These are phyloP conservation scores for Ceratocystis albifundus DNA, from an alignment of 2,329 filamentous ascomycete species.

Conservation along the genomic window DNA sequence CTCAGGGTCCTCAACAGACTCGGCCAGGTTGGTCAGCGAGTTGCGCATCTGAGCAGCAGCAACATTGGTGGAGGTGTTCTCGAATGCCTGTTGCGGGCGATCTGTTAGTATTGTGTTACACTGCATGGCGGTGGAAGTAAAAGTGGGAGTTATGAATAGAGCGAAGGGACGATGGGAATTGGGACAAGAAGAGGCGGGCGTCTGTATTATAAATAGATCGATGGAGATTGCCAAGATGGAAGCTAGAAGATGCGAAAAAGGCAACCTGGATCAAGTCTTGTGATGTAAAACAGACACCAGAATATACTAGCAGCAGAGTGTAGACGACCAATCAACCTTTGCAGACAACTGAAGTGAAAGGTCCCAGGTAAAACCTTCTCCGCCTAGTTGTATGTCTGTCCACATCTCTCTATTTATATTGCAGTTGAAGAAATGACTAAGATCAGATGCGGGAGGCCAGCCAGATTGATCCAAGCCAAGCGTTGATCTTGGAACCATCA, in stretches of 20 bases:
- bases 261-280: background rate
- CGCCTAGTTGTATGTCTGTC: too few relatives aligned
- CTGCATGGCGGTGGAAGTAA: background rate
- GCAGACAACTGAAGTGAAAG: too few relatives aligned
- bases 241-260: background rate
- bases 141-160: background rate
- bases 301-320: background rate
- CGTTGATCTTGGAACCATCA: too few relatives aligned
- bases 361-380: too few relatives aligned
- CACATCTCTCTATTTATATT: too few relatives aligned
- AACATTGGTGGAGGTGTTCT: constrained; percentile 97
- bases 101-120: constrained; percentile 5
- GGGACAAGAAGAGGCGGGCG: background rate
- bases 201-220: background rate
- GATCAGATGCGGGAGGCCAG: too few relatives aligned
- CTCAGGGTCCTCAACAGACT: constrained; percentile 72
- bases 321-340: too few relatives aligned
- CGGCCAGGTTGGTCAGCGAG: constrained; percentile 80
- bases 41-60: constrained; percentile 99
- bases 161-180: background rate
- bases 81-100: constrained; percentile 61
- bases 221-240: background rate
- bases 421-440: too few relatives aligned
- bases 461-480: too few relatives aligned
- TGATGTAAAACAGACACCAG: background rate